Percentiles rank a stretch among this genome's conserved stretches.
Conservation (phyloP, 139 green algal genomes). For the Eudorina sp. region DNA sequence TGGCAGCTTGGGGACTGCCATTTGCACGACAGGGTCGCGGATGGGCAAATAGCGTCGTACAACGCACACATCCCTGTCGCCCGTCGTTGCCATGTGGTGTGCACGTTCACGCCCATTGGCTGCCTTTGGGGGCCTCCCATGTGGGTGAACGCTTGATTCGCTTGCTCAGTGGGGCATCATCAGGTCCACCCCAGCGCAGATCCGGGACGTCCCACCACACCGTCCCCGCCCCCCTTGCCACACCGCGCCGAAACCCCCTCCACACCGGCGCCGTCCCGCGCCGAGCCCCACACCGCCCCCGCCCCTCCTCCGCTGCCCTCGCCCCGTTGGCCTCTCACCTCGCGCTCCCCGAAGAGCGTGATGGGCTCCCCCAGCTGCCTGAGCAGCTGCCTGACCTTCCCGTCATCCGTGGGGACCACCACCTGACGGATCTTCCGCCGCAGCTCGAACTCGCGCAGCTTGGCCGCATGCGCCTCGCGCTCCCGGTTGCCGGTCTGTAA, state of each 20-base stretch:
- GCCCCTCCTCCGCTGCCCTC: not conserved
- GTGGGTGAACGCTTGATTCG: no score
- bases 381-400: constrained; percentile 82
- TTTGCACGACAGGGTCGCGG: no score
- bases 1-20: no score
- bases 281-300: not conserved
- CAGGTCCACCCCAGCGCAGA: no score
- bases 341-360: constrained; percentile 96
- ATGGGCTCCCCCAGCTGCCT: constrained; percentile 89
- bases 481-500: constrained; percentile 54
- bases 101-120: no score
- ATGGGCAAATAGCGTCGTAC: no score
- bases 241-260: not conserved
- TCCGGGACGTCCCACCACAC: no score
- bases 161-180: no score
- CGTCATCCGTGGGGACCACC: constrained; percentile 85
- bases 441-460: constrained; percentile 85
- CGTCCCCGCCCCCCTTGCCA: not conserved
- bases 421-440: constrained; percentile 68
- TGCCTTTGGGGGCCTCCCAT: no score
- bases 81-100: no score
- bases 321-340: constrained; percentile 70
- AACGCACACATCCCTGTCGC: no score
- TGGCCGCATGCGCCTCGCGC: constrained; percentile 73
- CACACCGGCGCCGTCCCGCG: not conserved